These are phyloP conservation scores for Solanum pimpinellifolium DNA, from an alignment of 257 asterid species.

Conservation along the genomic window DNA sequence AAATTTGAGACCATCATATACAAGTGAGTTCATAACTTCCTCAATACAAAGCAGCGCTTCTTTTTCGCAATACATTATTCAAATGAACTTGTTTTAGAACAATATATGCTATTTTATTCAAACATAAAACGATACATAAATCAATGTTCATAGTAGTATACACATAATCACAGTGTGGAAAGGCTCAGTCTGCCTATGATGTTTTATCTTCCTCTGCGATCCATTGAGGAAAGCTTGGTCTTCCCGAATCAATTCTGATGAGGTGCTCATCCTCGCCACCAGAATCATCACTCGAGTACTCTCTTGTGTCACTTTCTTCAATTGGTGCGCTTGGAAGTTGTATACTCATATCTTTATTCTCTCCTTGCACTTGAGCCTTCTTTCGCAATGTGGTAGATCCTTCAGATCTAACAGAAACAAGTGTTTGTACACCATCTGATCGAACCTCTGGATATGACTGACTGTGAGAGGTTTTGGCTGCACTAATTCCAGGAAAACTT, in stretches of 20 bases:
- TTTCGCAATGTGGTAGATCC: conserved; percentile 44
- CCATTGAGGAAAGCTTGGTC: conserved; percentile 8
- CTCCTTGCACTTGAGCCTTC: conserved; percentile 21
- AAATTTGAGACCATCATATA: neutral
- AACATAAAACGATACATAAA: neutral
- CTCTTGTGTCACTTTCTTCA: conserved; percentile 20
- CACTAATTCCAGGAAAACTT: conserved; percentile 20
- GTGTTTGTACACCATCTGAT: conserved; percentile 13
- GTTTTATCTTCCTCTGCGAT: neutral
- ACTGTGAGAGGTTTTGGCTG: conserved; percentile 35
- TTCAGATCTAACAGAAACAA: conserved; percentile 59
- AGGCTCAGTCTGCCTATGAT: neutral
- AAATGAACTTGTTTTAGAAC: neutral
- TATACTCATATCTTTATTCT: neutral
- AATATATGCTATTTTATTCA: neutral
- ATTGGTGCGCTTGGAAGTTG: conserved; percentile 5
- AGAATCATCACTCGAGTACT: conserved; percentile 72
- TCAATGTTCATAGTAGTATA: neutral
- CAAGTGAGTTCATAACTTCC: neutral
- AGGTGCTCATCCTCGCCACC: conserved; percentile 74
- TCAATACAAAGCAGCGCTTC: neutral
- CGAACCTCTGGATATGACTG: conserved; percentile 48
- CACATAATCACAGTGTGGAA: neutral
- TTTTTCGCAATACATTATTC: neutral
- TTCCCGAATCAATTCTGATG: conserved; percentile 70